phyloP scores from a whole-genome alignment of 805 yeast species.

The Yamadazyma endophytica region DNA sequence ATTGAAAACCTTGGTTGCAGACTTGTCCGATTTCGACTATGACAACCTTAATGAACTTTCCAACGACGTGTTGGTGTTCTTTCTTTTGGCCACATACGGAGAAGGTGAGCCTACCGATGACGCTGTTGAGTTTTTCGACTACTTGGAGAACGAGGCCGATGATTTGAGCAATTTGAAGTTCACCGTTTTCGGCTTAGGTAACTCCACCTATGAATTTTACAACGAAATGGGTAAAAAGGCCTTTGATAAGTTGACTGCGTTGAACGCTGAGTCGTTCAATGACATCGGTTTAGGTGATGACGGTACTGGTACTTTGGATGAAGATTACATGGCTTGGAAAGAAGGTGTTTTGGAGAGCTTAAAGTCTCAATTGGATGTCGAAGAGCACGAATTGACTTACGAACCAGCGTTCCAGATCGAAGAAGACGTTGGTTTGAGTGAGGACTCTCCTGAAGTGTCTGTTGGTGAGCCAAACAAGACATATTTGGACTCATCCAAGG shows the following conservation, averaged over 20 bases:
- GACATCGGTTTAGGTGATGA: slow-evolving; percentile 92
- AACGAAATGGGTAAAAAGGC: slow-evolving; percentile 75
- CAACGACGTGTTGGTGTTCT: slow-evolving; percentile 52
- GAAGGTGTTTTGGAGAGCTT: slow-evolving; percentile 66
- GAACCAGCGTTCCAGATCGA: slow-evolving; percentile 59
- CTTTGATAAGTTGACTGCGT: slow-evolving; percentile 44
- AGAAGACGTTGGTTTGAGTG: slow-evolving; percentile 27
- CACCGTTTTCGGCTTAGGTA: slow-evolving; percentile 88
- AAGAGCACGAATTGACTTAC: slow-evolving; percentile 76
- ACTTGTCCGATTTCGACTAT: slow-evolving; percentile 82
- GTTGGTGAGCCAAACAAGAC: slow-evolving; percentile 80
- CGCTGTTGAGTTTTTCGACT: slow-evolving; percentile 75
- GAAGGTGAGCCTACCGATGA: slow-evolving; percentile 99
- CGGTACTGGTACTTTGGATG: slow-evolving; percentile 92
- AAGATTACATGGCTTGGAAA: slow-evolving; percentile 92
- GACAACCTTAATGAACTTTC: slow-evolving; percentile 69
- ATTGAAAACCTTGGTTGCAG: slow-evolving; percentile 78
- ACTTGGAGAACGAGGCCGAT: slow-evolving; percentile 55
- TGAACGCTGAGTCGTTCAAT: slow-evolving; percentile 74
- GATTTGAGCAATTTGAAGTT: slow-evolving; percentile 57
- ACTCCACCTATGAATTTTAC: slow-evolving; percentile 88
- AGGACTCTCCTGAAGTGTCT: slow-evolving; percentile 30
- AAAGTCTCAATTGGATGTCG: slow-evolving; percentile 58
- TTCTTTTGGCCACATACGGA: slow-evolving; percentile 91
- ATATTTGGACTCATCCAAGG: slow-evolving; percentile 23